These are phyloP conservation scores for Neofusicoccum parvum DNA, from an alignment of 2,329 filamentous ascomycete species.

Conservation along the genomic window DNA sequence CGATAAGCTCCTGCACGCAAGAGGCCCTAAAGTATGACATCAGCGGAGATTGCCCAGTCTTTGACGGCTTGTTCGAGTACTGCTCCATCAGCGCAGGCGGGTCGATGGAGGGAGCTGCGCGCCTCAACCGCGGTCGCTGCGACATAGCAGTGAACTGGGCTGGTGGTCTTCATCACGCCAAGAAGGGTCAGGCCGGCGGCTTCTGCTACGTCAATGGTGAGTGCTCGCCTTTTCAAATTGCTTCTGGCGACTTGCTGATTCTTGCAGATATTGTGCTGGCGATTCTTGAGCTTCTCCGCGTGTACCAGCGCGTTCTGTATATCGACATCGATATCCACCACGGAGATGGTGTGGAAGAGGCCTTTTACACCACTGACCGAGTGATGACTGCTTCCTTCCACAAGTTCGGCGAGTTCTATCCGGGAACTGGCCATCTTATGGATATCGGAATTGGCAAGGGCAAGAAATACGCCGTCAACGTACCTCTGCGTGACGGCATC, in stretches of 20 bases:
- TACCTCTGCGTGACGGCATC: constrained; percentile 87
- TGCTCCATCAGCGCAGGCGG: constrained; percentile 91
- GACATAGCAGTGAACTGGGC: constrained; percentile 99
- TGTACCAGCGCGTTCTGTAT: constrained; percentile 87
- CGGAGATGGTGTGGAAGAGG: constrained; percentile 87
- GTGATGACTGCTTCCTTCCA: constrained; percentile 95
- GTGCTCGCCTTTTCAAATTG: neutral
- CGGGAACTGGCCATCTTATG: constrained; percentile 81
- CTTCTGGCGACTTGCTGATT: constrained; percentile 29
- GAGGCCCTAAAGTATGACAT: constrained; percentile 71
- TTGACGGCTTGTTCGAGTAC: constrained; percentile 94
- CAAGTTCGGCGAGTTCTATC: constrained; percentile 96
- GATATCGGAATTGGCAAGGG: constrained; percentile 87
- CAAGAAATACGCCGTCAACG: constrained; percentile 86
- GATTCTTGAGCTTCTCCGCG: constrained; percentile 82
- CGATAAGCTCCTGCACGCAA: constrained; percentile 82
- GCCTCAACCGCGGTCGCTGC: constrained; percentile 81
- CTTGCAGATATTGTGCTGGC: constrained; percentile 81
- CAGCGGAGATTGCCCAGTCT: constrained; percentile 87
- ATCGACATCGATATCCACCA: constrained; percentile 95
- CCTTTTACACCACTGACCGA: constrained; percentile 85
- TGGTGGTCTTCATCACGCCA: constrained; percentile 95
- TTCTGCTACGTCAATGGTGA: constrained; percentile 92
- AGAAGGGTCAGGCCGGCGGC: constrained; percentile 90
- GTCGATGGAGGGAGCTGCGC: constrained; percentile 86